Conservation (phyloP, 768 basidiomycete species). For the Mycena rebaudengoi region DNA sequence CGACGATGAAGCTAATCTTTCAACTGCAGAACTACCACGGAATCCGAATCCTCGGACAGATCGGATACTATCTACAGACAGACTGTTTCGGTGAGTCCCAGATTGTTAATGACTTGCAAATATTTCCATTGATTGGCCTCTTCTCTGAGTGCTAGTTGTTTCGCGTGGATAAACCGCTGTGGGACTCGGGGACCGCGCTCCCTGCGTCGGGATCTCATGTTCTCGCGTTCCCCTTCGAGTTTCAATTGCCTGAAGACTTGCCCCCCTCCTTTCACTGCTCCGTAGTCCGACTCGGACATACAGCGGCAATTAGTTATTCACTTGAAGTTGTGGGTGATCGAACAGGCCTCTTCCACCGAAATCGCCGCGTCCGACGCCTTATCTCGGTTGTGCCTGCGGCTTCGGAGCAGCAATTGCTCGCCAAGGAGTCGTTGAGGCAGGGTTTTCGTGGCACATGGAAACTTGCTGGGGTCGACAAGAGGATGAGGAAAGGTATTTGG, state of each 20-base stretch:
- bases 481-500: constrained; percentile 18
- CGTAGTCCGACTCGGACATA: neutral
- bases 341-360: neutral
- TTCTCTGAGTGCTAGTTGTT: constrained; percentile 5
- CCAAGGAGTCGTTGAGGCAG: constrained; percentile 2
- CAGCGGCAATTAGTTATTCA: constrained; percentile 4
- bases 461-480: neutral
- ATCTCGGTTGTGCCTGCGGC: constrained; percentile 23
- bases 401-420: neutral
- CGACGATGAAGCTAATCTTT: too few species aligned
- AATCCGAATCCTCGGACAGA: too few species aligned
- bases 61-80: too few species aligned
- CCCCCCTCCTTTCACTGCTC: constrained; percentile 19
- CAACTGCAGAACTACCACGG: too few species aligned
- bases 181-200: constrained; percentile 5
- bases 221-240: neutral
- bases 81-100: too few species aligned
- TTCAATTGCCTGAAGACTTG: constrained; percentile 1
- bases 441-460: constrained; percentile 18
- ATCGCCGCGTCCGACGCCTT: constrained; percentile 13
- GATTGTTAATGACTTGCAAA: neutral
- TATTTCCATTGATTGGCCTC: neutral
- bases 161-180: neutral
- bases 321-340: constrained; percentile 21
- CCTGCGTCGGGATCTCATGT: constrained; percentile 8